Evolutionary conservation across 2,329 filamentous ascomycete genomes (phyloP), one percentile per base, ranked within the genome.

Genomic region (Lithohypha guttulata): DNA sequence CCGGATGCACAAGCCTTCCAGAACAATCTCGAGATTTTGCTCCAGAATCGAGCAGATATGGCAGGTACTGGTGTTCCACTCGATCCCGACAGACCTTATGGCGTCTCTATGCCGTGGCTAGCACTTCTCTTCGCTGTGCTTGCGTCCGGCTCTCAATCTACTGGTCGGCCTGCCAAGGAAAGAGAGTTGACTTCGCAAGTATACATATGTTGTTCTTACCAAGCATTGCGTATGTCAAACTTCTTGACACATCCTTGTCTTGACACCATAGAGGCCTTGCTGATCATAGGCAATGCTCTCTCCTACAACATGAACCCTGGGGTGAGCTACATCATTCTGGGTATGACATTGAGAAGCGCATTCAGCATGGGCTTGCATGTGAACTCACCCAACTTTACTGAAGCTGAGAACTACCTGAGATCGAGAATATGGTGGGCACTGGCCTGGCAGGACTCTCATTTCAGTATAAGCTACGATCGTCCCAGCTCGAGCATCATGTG

Each of bases 281-380:
- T 78, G 2, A 71, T 78, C 9, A 73, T 79, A 20, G 71, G 73
- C 34, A 77, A 77, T 49, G 74, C 75, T 17, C 62, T 75, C 20
- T 73, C 71, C 1, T 75, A 75, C 52, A 75, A 75, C 46, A 75
- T 75, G 71, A 79, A 78, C 43, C 74, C 75, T 6, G 75, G 75
- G 2, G 74, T 76, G 13, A 71, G 74, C 3, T 79, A 77, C 63
- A 71, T 74, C 18, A 54, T 78, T 10, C 68, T 74, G 31, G 71
- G 65, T 63, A 66, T 78, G 55, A 77, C 73, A 1, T 65, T 76
- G 33, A 65, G 75, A 6, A 69, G 78, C 55, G 73, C 73, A 9
- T 65, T 77, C 55, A 73, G 71, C 4, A 63, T 77, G 8, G 75
- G 75, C 4, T 56, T 79, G 29, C 75, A 79, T 47, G 66, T 73